Conservation (phyloP, 345 rosid genomes). For the Citrus mangshanensis region DNA sequence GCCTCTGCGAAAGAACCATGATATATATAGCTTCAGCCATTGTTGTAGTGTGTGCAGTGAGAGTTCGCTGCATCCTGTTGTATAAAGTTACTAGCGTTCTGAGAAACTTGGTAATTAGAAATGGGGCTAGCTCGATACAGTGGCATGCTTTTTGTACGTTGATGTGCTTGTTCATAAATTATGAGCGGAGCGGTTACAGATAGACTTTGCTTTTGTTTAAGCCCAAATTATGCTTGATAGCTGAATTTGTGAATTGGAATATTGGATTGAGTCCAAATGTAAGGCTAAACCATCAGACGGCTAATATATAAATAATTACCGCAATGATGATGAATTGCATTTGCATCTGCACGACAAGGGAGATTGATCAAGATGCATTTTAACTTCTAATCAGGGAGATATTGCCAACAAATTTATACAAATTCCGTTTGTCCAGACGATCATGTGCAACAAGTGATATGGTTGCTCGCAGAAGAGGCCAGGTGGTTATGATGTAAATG, state of each 20-base stretch:
- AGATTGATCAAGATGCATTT: not conserved
- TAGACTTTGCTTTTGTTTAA: not conserved
- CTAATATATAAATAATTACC: not conserved
- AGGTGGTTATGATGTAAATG: too few species aligned
- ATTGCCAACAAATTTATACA: not conserved
- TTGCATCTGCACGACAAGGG: too few species aligned
- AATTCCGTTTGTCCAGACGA: not conserved
- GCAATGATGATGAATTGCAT: not conserved
- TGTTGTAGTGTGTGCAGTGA: not conserved
- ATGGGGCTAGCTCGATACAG: not conserved
- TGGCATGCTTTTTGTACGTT: not conserved
- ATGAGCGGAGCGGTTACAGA: not conserved
- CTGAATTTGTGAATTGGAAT: not conserved
- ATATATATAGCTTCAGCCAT: not conserved
- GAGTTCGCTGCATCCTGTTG: not conserved
- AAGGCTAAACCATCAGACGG: not conserved
- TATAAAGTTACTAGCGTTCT: not conserved
- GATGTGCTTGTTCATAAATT: not conserved
- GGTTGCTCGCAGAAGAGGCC: too few species aligned
- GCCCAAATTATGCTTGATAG: not conserved
- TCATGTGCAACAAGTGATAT: not conserved
- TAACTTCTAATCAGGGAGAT: not conserved
- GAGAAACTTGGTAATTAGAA: not conserved
- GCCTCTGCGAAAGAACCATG: conserved; percentile 32
- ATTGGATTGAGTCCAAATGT: not conserved